Evolutionary conservation across 2,329 filamentous ascomycete genomes (phyloP), one percentile per base, ranked within the genome.

Genomic region (Alternaria sp.): DNA sequence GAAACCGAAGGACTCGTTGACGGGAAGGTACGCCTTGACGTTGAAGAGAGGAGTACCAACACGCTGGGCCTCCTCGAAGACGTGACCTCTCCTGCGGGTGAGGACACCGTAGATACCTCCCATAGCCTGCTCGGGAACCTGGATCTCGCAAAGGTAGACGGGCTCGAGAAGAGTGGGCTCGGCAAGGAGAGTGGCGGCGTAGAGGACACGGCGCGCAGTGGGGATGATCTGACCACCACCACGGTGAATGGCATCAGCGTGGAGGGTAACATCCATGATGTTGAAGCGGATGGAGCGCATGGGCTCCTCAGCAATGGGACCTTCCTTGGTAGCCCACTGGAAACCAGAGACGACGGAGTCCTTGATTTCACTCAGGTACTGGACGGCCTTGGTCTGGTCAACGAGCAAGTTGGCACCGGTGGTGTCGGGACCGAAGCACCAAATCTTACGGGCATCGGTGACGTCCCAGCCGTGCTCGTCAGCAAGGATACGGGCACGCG

Each of bases 311-410:
- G 92, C 94, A 81, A 99, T 85, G 79, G 96, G 96, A 87, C 96
- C 96, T 89, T 99, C 96, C 82, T 95, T 91, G 77, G 93, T 93
- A 74, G 96, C 96, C 96, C 96, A 99, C 86, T 99, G 96, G 93
- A 99, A 99, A 90, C 96, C 96, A 76, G 96, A 98, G 81, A 98
- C 94, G 77, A 98, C 91, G 67, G 95, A 98, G 82, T 99, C 96
- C 92, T 99, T 99, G 90, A 99, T 99, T 92, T 99, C 96, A 88
- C 93, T 96, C 81, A 99, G 89, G 91, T 98, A 99, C 88, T 99
- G 96, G 74, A 99, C 96, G 77, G 96, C 96, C 93, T 98, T 99
- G 89, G 95, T 97, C 91, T 98, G 96, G 86, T 99, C 96, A 81
- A 99, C 90, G 77, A 99, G 88, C 89, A 99, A 87, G 90, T 99